Base-by-base conservation (phyloP, 257 asterid genomes). In the Nicotiana benthamiana region DNA sequence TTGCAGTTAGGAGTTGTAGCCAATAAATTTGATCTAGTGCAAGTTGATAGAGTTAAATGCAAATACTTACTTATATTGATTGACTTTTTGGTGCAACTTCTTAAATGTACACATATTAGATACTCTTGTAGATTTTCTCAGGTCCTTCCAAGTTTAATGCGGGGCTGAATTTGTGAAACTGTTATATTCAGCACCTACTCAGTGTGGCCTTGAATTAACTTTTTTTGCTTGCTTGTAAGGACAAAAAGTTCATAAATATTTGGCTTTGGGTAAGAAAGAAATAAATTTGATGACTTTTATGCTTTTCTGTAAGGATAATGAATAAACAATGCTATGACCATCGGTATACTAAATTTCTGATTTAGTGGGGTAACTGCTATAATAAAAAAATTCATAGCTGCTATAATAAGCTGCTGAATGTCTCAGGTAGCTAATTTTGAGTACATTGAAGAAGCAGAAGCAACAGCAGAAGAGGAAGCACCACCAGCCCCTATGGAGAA, bases 381-480 rank as follows among this genome's bases (percentile, higher is more conserved):
- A 34, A 12, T 72, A 43, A 46, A 43, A 26, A 12, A 12, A 22
- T 70, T 46, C 22, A 12, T 72, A 20, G 9, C 48, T 72, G 30
- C 77, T n/a, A n/a, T n/a, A n/a, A n/a, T n/a, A 72, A 46, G 24
- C 56, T 76, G 40, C 20, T 82, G 67, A 65, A 87, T 83, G 74
- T 76, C 79, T 20, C 88, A 95, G 99, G 99, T 95, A 80, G 99
- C 99, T 75, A 95, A 93, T 85, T 95, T 93, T 86, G 97, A 93
- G 90, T 95, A 92, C 61, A 85, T 93, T 54, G 97, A 95, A 24
- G 97, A 95, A 85, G 90, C 84, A 2, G 97, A 89, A 89, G 81
- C 91, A 83, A 87, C 90, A 74, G 91, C 82, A 9, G 99, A 93
- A 84, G 97, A 90, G 86, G 98, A 94, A 88, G 85, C 86, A 75